Base-by-base conservation (phyloP, 2,329 filamentous ascomycete genomes). In the Exophiala calicioides region DNA sequence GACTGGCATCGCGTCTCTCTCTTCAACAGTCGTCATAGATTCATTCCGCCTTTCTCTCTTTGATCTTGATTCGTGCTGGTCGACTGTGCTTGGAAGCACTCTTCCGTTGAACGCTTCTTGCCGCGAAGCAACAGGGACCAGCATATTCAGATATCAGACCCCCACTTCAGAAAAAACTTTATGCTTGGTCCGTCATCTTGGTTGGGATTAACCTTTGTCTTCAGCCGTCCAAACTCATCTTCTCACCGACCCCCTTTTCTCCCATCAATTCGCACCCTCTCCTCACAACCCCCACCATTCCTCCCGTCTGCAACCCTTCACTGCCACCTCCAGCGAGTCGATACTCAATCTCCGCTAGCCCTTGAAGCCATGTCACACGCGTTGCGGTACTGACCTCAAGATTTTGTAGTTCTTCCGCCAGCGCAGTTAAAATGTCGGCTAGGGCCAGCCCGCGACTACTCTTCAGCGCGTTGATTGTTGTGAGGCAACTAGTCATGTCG, bases 291-390 rank as follows among this genome's bases (percentile, higher is more conserved):
- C 91, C 93, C 8, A 97, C 88, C 34, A 96, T 76, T 0, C 90
- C 93, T 5, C 93, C 91, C 0, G 93, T 97, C 73, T 98, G 93
- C 48, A 98, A 80, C 4, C 75, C 73, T 71, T 98, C 93, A 48
- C 83, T 90, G 1, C 87, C 90, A 16, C 93, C 93, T 32, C 89
- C 87, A 24, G 90, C 86, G 4, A 98, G 74, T 52, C 93, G 77
- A 69, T 94, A 94, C 72, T 98, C 93, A 41, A 98, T 87, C 59
- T 96, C 88, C 0, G 91, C 90, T 44, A 98, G 71, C 0, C 90
- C 90, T 50, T 93, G 86, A 52, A 98, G 73, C 93, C 93, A 98
- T 2, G 84, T 81, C 41, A 97, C 86, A 75, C 93, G 86, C 8
- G 90, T 91, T 65, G 91, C 86, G 0, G 88, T 77, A 42, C 85